These are phyloP conservation scores for Setaria viridis DNA, from an alignment of 202 grass and related monocot species.

Conservation along the genomic window DNA sequence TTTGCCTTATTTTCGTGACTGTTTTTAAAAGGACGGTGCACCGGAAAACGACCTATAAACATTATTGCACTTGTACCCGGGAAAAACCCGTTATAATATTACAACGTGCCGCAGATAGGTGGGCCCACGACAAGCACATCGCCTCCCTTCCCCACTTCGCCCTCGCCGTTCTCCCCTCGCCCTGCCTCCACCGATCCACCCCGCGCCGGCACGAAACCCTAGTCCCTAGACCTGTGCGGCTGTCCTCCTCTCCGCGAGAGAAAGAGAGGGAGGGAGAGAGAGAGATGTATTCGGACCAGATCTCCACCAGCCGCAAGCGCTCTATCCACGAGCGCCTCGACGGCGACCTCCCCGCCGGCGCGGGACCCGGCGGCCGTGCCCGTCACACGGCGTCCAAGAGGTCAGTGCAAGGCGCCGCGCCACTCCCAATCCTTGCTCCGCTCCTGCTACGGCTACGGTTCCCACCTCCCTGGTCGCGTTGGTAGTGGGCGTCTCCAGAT, in stretches of 20 bases:
- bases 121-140: too few relatives aligned
- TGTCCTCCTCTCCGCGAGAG: neutral
- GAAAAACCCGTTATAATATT: too few relatives aligned
- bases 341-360: slow-evolving; percentile 55
- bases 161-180: too few relatives aligned
- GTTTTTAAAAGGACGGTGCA: too few relatives aligned
- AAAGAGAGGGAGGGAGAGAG: neutral
- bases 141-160: too few relatives aligned
- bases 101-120: too few relatives aligned
- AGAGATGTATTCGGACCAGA: slow-evolving; percentile 95
- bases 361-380: slow-evolving; percentile 34
- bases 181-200: neutral
- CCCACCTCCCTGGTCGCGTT: neutral
- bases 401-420: slow-evolving; percentile 35
- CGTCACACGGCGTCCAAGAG: slow-evolving; percentile 53
- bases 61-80: too few relatives aligned
- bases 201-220: slow-evolving; percentile 47
- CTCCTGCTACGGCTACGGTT: neutral
- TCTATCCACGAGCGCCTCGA: slow-evolving; percentile 88
- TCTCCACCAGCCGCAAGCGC: slow-evolving; percentile 77
- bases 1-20: too few relatives aligned
- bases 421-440: neutral
- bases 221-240: slow-evolving; percentile 38
- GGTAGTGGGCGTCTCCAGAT: slow-evolving; percentile 18
- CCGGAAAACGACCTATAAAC: too few relatives aligned